Percentiles rank a stretch among this genome's conserved stretches.
These are phyloP conservation scores for Zygoascus hellenicus DNA, from an alignment of 1,139 yeast genomes.

Conservation along the genomic window DNA sequence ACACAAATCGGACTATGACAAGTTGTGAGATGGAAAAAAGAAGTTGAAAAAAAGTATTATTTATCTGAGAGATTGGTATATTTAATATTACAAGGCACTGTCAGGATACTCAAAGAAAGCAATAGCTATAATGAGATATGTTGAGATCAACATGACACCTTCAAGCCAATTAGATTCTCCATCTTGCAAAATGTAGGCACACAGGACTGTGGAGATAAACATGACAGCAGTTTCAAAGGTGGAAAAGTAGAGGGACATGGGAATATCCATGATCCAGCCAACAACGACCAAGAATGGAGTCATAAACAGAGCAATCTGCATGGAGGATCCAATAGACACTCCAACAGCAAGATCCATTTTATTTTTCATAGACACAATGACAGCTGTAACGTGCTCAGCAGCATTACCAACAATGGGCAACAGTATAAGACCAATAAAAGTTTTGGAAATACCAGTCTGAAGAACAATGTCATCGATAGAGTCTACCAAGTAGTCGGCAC, in stretches of 20 bases:
- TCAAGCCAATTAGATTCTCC: slow-evolving; percentile 97
- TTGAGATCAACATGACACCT: slow-evolving; percentile 85
- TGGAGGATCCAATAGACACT: slow-evolving; percentile 94
- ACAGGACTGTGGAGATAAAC: slow-evolving; percentile 80
- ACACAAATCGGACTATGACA: too few relatives aligned
- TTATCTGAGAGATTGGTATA: too few relatives aligned
- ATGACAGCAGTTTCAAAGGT: slow-evolving; percentile 90
- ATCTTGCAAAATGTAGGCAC: slow-evolving; percentile 81
- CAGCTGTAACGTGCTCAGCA: slow-evolving; percentile 96
- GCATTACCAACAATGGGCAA: slow-evolving; percentile 98
- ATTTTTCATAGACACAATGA: slow-evolving; percentile 88
- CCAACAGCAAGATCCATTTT: slow-evolving; percentile 97
- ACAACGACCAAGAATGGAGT: slow-evolving; percentile 91
- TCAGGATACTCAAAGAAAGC: slow-evolving; percentile 84
- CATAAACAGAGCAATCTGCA: slow-evolving; percentile 90
- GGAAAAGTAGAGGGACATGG: slow-evolving; percentile 88
- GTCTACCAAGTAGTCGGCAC: slow-evolving; percentile 91
- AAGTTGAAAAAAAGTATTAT: too few relatives aligned
- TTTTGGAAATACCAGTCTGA: slow-evolving; percentile 80
- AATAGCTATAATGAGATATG: slow-evolving; percentile 78
- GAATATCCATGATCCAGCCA: slow-evolving; percentile 87
- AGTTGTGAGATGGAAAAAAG: too few relatives aligned
- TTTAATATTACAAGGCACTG: neutral
- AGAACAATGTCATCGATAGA: slow-evolving; percentile 86
- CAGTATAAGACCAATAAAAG: slow-evolving; percentile 88